Base-by-base conservation (phyloP, 2,329 filamentous ascomycete species). In the Phaeosphaeriaceae sp. region DNA sequence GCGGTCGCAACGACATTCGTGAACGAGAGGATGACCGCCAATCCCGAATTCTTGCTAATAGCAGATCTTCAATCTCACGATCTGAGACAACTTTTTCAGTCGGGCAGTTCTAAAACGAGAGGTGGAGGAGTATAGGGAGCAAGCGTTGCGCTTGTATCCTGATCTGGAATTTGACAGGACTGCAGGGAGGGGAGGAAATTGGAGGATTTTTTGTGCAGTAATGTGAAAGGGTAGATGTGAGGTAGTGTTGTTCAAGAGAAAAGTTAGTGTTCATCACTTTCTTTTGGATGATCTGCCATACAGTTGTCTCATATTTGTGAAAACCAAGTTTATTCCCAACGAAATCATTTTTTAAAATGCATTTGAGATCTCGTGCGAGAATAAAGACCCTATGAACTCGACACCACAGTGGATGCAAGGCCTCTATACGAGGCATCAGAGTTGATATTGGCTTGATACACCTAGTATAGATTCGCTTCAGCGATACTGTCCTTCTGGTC, bases 151-250 rank as follows among this genome's bases (percentile, higher is more conserved):
- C 5, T 38, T 64, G 7, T 66, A 66, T 46, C 62, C 61, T 4
- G 62, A 66, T 26, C 57, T 66, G 52, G 43, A 47, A 21, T 61
- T 66, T 34, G 54, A 60, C 39, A 54, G 53, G 12, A 50, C 30
- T 20, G 46, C 48, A 1, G 53, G 54, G 1, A 50, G 45, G 13
- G 42, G 50, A 2, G 45, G 26, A 16, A 28, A 39, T 18, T 15
- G n/a, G 46, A 5, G 21, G 20, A 56, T 36, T 26, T 61, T 45
- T 29, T 64, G 61, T 43, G 38, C 50, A 4, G 35, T 63, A 4
- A 61, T 63, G 58, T 64, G 41, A 59, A 15, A 20, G 29, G 17
- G 40, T 38, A 21, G 17, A 26, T 26, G 23, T 11, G 11, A 8
- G 23, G 23, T 26, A 8, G 11, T 26, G 23, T 26, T 26, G 23